Evolutionary conservation across 345 rosid species (phyloP).

Genomic region (rapeseed (Brassica napus)): DNA sequence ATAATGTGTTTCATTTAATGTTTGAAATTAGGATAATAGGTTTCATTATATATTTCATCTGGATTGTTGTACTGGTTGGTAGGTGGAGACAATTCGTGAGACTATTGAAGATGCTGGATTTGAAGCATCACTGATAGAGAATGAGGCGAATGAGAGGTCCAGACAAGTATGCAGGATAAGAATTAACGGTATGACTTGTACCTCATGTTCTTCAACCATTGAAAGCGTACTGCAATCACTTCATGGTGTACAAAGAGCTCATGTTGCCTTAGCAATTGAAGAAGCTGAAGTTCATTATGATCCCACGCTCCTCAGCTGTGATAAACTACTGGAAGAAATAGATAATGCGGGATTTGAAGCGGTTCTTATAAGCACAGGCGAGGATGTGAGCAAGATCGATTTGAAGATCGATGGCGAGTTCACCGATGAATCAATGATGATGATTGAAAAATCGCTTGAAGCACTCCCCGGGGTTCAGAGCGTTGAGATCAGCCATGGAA

Average conservation of each 20-base stretch:
- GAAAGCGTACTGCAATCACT: constrained; percentile 65
- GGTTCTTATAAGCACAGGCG: constrained; percentile 66
- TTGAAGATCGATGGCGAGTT: constrained; percentile 69
- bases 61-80: background rate
- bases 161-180: constrained; percentile 68
- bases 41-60: background rate
- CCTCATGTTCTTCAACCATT: constrained; percentile 72
- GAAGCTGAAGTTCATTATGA: constrained; percentile 82
- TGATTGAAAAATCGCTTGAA: constrained; percentile 62
- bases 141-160: constrained; percentile 53
- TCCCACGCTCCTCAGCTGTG: constrained; percentile 46
- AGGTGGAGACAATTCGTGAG: constrained; percentile 88
- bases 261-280: constrained; percentile 85
- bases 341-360: constrained; percentile 77
- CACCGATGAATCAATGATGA: constrained; percentile 51
- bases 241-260: constrained; percentile 68
- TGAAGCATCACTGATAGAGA: constrained; percentile 58
- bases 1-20: background rate
- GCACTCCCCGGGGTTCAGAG: constrained; percentile 86
- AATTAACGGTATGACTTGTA: constrained; percentile 90
- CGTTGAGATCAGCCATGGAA: constrained; percentile 36
- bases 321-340: constrained; percentile 49
- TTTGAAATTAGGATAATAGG: background rate
- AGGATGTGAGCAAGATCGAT: constrained; percentile 66
- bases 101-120: constrained; percentile 88